Base-by-base conservation (phyloP, 768 basidiomycete species). In the Podaxis sp. region DNA sequence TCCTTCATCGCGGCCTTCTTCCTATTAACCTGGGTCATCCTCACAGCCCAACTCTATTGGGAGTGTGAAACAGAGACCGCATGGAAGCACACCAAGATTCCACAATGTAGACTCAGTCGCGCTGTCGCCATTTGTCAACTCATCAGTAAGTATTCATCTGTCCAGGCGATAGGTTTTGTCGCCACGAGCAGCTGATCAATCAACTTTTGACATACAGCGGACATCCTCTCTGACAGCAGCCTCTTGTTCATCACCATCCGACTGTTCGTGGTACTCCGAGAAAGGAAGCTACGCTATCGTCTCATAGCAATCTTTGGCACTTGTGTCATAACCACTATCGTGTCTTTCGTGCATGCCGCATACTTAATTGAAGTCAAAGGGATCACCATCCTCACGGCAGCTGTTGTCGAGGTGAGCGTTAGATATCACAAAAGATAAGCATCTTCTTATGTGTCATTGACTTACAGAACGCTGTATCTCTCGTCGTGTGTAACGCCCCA, bases 271-370 rank as follows among this genome's bases (percentile, higher is more conserved):
- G 70, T 74, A 26, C 72, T 85, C 30, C 73, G 70, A 22, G 77
- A 80, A 55, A 72, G 66, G 15, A 66, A 65, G 30, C 68, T 84
- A 1, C 78, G 80, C 6, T 70, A 74, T 1, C 76, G 77, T 15
- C 72, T 82, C 37, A 75, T 80, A 64, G 67, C 83, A 57, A 82
- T 84, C 54, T 85, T 86, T 69, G 84, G 84, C 10, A 78, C 85
- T 10, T 83, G 82, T 56, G 77, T 84, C 60, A 70, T 80, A 56
- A 84, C 82, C 5, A 84, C 79, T 7, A 66, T 80, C 40, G 77
- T 77, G n/a, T 78, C 79, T 2, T 67, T 80, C n/a, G 78, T 84
- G 2, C 84, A 84, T 52, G 80, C 79, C 0, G 68, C 73, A n/a
- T 76, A 78, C 65, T 78, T 85, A 20, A 46, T 79, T 22, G 66